Percentiles rank a stretch among this genome's conserved stretches.
Evolutionary conservation across 2,329 filamentous ascomycete species (phyloP).

Genomic region (Ophiostoma quercus): DNA sequence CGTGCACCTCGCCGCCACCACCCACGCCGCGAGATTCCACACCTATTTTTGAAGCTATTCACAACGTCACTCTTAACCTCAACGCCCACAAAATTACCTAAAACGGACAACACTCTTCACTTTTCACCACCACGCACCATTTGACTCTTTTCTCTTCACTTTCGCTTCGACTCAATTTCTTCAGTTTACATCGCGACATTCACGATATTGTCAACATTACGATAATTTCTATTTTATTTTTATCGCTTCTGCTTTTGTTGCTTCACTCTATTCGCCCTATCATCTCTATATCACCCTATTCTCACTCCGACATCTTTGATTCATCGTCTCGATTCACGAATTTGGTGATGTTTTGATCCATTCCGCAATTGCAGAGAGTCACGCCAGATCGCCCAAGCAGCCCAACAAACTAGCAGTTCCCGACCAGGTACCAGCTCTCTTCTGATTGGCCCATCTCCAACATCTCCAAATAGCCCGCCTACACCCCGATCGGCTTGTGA

Average conservation of each 20-base stretch:
- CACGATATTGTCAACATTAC: background rate
- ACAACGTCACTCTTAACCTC: conserved; percentile 12
- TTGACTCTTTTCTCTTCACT: conserved; percentile 7
- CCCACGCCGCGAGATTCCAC: background rate
- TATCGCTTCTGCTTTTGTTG: background rate
- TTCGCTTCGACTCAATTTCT: background rate
- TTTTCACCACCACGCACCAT: background rate
- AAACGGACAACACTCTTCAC: conserved; percentile 14
- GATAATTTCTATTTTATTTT: background rate
- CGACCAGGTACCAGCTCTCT: background rate
- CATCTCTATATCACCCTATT: background rate
- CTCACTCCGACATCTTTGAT: background rate
- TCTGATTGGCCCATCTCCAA: conserved; percentile 20
- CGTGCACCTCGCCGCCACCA: background rate
- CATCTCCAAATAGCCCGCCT: conserved; percentile 19
- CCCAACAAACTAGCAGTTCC: conserved; percentile 12
- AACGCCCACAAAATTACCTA: conserved; percentile 17
- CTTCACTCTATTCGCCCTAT: background rate
- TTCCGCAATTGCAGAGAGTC: background rate
- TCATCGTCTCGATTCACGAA: background rate
- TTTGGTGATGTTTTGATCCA: background rate
- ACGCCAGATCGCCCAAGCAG: conserved; percentile 16
- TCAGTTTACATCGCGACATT: background rate
- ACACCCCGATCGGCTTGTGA: background rate
- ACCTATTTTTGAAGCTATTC: conserved; percentile 26